Evolutionary conservation across 768 basidiomycete genomes (phyloP), one percentile per base, ranked within the genome.

Genomic region (Psilocybe sp.): DNA sequence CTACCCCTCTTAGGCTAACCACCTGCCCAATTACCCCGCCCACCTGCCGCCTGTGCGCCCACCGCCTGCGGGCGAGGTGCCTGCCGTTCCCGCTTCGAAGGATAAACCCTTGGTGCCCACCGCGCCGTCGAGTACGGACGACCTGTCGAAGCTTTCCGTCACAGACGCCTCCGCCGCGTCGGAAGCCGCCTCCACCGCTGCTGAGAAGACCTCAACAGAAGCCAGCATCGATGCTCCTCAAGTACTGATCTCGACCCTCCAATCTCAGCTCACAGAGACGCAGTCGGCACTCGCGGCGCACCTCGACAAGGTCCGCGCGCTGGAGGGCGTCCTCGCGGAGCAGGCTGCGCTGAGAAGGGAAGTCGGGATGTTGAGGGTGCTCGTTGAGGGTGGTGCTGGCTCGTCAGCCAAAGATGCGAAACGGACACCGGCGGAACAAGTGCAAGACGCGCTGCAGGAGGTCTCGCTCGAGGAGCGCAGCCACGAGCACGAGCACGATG

Each of bases 291-390:
- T 98, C 11, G 77, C 85, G 2, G 73, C 68, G 13, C 92, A 97
- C 59, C 78, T 91, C 36, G 89, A 93, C 54, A 92, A 76, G 66
- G 86, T 95, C 45, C 82, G 85, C 36, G 83, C 85, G 19, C 73
- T 99, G 35, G 96, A 98, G 60, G 80, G 76, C 28, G 79, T 90
- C 53, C 73, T 96, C 35, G 76, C 78, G 1, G 93, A 97, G 68
- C 92, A 98, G 57, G 93, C 97, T 50, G 72, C 70, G 7, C 81
- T 97, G 61, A 87, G 87, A 65, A 73, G 75, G 23, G 94, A 98
- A 58, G 82, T 98, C 2, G 71, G 78, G 34, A 71, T 75, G 2
- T 72, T 98, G 45, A 75, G 88, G 12, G 85, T 88, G 42, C 67
- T 87, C 58, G 79, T 92, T 70, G 57, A 56, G 34, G 40, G 45